Conservation (phyloP, 129 eudicot species). For the Scalesia atractyloides region DNA sequence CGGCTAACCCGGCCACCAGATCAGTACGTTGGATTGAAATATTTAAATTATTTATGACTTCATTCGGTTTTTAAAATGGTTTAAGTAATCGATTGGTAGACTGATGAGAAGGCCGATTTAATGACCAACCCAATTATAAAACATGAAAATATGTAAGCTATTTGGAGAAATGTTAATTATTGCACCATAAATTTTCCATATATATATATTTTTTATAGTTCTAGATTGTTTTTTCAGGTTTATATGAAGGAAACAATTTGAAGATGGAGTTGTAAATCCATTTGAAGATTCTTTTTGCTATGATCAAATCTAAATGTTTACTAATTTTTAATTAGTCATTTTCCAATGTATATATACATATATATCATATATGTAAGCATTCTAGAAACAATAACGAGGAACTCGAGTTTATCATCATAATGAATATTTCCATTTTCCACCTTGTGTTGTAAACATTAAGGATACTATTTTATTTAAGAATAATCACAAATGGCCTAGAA, state of each 20-base stretch:
- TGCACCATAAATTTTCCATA: not conserved
- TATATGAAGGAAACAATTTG: slow-evolving; percentile 48
- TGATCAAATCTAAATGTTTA: slow-evolving; percentile 25
- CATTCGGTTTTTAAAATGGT: too few species aligned
- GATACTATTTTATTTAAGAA: slow-evolving; percentile 1
- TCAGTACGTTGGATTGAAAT: too few species aligned
- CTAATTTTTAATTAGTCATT: slow-evolving; percentile 33
- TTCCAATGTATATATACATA: slow-evolving; percentile 38
- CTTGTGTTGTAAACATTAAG: not conserved
- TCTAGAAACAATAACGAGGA: slow-evolving; percentile 25
- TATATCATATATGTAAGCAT: slow-evolving; percentile 38
- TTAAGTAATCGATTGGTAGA: too few species aligned
- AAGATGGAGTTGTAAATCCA: slow-evolving; percentile 71
- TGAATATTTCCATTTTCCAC: slow-evolving; percentile 15
- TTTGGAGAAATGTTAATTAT: not conserved
- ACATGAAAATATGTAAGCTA: too few species aligned
- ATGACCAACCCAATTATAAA: too few species aligned
- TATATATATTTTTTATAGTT: not conserved
- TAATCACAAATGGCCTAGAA: not conserved
- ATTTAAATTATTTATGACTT: too few species aligned
- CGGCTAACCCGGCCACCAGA: too few species aligned
- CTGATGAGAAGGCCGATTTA: too few species aligned
- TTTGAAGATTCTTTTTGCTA: slow-evolving; percentile 28
- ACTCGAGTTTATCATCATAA: slow-evolving; percentile 19
- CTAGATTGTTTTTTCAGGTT: slow-evolving; percentile 43